Evolutionary conservation across 805 yeast genomes (phyloP), one percentile per base, ranked within the genome.

Genomic region (Citeromyces matritensis): DNA sequence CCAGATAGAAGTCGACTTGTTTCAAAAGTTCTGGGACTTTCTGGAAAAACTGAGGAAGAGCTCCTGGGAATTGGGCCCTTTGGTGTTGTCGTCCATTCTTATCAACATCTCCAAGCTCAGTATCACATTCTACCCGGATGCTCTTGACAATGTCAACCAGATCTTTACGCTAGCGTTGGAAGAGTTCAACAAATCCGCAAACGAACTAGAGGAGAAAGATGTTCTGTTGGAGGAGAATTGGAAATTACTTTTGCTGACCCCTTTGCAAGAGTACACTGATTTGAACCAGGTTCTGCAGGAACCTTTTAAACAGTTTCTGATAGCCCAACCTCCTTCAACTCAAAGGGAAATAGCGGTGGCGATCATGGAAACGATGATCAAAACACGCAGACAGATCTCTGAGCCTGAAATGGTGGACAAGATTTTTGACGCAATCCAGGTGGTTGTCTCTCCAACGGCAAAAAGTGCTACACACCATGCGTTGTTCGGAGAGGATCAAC

Each of bases 21-120:
- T 85, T 45, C 63, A 62, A 24, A 62, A 63, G 11, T 78, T 85
- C 47, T 75, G 85, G 73, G 51, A 54, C 9, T 82, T 80, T 47
- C 64, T 81, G 35, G 49, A 60, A 23, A 64, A 63, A 29, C 48
- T 85, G 23, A 60, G 63, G 33, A 60, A 69, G 30, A 51, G 62
- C 7, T 70, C 78, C 37, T 78, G 82, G 1, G 78, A 73, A 30
- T 51, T 84, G n/a, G 58, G 83, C 1, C 45, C 67, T n/a, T 72
- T 66, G 19, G 88, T 81, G 37, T 69, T 70, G 34, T 65, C 80
- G 6, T 60, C 66, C 1, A 58, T 85, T 13, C 55, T 83, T 29
- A 76, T 74, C 36, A 69, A 78, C n/a, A 60, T 82, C 23, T 61
- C 78, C 32, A 67, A 65, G 38, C 51, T 86, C 29, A 64, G 84